phyloP scores from a whole-genome alignment of 208 protist genomes.

The Plasmodiophora brassicae region DNA sequence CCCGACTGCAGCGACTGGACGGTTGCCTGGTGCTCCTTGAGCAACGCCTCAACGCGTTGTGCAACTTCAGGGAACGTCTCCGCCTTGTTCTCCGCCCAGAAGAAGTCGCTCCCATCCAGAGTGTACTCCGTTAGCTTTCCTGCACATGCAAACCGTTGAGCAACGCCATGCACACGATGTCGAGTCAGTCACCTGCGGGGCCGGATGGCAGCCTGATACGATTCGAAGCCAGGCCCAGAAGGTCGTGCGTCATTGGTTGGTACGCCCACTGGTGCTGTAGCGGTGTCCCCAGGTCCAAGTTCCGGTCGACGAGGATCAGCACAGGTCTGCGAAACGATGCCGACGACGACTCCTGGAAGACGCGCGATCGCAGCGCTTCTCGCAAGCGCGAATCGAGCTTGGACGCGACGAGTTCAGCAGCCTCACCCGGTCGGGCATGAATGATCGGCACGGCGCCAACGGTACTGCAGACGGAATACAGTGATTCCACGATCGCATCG shows the following conservation, averaged over 20 bases:
- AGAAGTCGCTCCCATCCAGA: constrained; percentile 58
- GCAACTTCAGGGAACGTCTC: constrained; percentile 62
- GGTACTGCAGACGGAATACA: constrained; percentile 67
- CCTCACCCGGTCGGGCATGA: constrained; percentile 42
- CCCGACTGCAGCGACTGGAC: constrained; percentile 22
- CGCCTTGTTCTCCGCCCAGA: constrained; percentile 63
- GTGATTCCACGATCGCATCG: constrained; percentile 56
- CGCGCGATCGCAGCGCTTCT: not conserved
- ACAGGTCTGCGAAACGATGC: constrained; percentile 46
- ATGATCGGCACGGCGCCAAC: constrained; percentile 44
- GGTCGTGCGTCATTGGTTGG: constrained; percentile 66
- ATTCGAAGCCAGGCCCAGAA: constrained; percentile 64
- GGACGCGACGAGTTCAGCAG: constrained; percentile 60
- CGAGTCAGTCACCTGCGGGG: too few species aligned
- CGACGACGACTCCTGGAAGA: not conserved
- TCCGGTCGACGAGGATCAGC: constrained; percentile 64
- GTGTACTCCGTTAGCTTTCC: too few species aligned
- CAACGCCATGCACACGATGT: not conserved
- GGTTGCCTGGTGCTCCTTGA: constrained; percentile 43
- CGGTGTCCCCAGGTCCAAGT: constrained; percentile 61
- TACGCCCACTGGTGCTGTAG: constrained; percentile 73
- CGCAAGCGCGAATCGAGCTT: constrained; percentile 36
- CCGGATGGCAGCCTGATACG: constrained; percentile 47
- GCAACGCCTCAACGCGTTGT: constrained; percentile 48
- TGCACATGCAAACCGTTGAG: too few species aligned